phyloP scores from a whole-genome alignment of 2,329 filamentous ascomycete species.

The Pezicula radicicola region DNA sequence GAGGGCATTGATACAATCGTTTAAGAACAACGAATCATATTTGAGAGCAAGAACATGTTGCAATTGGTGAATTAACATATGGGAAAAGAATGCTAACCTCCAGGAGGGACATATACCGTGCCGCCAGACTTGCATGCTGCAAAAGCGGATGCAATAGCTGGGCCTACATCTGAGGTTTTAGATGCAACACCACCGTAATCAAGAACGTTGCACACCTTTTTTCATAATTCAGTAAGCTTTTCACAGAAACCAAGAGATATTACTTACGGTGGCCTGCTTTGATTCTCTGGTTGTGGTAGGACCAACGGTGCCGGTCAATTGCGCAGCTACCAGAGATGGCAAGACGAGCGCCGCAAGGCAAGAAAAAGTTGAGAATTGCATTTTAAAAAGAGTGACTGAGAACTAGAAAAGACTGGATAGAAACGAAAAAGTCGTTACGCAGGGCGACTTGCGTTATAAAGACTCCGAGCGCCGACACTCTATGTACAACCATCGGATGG shows the following conservation, averaged over 20 bases:
- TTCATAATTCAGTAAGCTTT: no score
- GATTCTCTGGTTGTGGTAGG: slow-evolving; percentile 36
- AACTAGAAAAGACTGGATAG: no score
- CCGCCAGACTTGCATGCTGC: slow-evolving; percentile 48
- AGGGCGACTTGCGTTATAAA: no score
- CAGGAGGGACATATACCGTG: slow-evolving; percentile 24
- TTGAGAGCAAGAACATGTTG: no score
- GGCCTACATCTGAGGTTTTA: slow-evolving; percentile 47
- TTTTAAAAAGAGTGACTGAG: slow-evolving; percentile 4
- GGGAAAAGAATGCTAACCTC: slow-evolving; percentile 18
- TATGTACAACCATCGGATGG: no score
- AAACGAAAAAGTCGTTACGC: no score
- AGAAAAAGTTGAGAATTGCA: slow-evolving; percentile 12
- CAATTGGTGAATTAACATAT: no score
- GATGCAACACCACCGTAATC: slow-evolving; percentile 49
- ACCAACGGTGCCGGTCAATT: slow-evolving; percentile 40
- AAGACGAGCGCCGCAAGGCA: slow-evolving; percentile 9
- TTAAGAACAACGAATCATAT: no score
- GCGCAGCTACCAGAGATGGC: slow-evolving; percentile 26
- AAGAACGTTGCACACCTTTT: slow-evolving; percentile 48
- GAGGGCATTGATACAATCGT: no score
- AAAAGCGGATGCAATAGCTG: slow-evolving; percentile 44
- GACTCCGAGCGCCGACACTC: no score
- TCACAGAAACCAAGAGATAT: no score
- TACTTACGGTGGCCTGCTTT: slow-evolving; percentile 32